Evolutionary conservation across 306 rosid species (phyloP).

Genomic region (Cicer cuneatum): DNA sequence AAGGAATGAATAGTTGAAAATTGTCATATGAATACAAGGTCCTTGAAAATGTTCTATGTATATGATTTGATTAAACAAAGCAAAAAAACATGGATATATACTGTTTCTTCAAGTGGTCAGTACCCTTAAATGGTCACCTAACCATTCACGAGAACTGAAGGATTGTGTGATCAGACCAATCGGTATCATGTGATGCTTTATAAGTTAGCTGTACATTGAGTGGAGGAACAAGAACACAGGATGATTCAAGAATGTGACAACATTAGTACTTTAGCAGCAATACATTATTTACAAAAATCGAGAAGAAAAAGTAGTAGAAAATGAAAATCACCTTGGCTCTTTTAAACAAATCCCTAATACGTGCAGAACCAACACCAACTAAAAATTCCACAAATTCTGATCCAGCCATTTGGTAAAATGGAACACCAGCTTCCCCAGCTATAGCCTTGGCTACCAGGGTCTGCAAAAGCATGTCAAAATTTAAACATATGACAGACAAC

Average conservation of each 20-base stretch:
- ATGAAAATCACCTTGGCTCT: constrained; percentile 83
- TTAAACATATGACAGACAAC: constrained; percentile 24
- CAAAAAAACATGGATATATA: constrained; percentile 35
- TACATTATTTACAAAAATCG: constrained; percentile 36
- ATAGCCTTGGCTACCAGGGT: constrained; percentile 99
- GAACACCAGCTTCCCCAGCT: constrained; percentile 99
- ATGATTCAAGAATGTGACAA: constrained; percentile 37
- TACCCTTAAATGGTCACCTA: constrained; percentile 33
- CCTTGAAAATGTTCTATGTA: constrained; percentile 36
- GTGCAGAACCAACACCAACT: constrained; percentile 99
- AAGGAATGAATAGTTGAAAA: constrained; percentile 24
- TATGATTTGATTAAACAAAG: constrained; percentile 24
- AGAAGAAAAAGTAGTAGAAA: constrained; percentile 31
- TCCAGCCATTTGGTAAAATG: constrained; percentile 99
- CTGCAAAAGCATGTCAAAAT: constrained; percentile 57
- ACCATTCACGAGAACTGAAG: constrained; percentile 18
- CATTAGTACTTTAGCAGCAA: constrained; percentile 44
- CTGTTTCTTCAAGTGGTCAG: constrained; percentile 26
- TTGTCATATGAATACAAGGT: constrained; percentile 42
- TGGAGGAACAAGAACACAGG: constrained; percentile 34
- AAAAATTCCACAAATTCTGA: constrained; percentile 98
- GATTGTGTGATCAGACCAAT: constrained; percentile 21
- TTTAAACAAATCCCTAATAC: constrained; percentile 94
- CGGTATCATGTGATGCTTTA: constrained; percentile 31
- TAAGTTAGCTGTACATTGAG: constrained; percentile 32